These are phyloP conservation scores for Suhomyces ambrosiae DNA, from an alignment of 1,139 yeast genomes.

Conservation along the genomic window DNA sequence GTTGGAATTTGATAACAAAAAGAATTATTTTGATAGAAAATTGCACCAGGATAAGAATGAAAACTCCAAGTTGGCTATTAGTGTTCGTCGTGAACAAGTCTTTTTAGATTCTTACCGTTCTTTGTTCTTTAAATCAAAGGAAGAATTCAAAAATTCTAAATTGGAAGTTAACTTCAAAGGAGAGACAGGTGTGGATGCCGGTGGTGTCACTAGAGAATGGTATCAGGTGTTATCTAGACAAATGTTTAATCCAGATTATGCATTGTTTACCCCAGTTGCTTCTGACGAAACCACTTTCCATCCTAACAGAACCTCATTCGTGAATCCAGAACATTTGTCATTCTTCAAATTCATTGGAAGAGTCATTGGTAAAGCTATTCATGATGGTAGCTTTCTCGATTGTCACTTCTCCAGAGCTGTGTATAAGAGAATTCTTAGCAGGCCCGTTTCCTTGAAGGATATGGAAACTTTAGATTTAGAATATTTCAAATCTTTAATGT, in stretches of 20 bases:
- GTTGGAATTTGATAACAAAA: conserved; percentile 91
- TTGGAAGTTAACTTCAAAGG: conserved; percentile 84
- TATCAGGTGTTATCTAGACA: conserved; percentile 91
- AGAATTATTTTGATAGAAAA: conserved; percentile 79
- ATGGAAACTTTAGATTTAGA: conserved; percentile 94
- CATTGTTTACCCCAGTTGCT: conserved; percentile 88
- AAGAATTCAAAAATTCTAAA: conserved; percentile 73
- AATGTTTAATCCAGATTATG: conserved; percentile 96
- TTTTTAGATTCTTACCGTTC: conserved; percentile 89
- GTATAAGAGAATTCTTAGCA: conserved; percentile 81
- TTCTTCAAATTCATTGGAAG: conserved; percentile 95
- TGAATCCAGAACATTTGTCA: conserved; percentile 89
- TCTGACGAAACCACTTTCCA: conserved; percentile 94
- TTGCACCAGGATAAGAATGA: conserved; percentile 53
- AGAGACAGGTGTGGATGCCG: conserved; percentile 97
- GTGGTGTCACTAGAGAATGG: conserved; percentile 98
- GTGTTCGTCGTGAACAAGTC: conserved; percentile 85
- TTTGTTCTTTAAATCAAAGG: conserved; percentile 75
- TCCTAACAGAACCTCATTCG: conserved; percentile 90
- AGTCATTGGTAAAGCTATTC: conserved; percentile 91
- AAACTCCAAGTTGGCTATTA: conserved; percentile 56
- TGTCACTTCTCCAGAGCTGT: conserved; percentile 97
- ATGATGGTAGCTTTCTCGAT: conserved; percentile 83
- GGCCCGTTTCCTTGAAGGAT: conserved; percentile 83
- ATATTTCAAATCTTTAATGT: conserved; percentile 85